Evolutionary conservation across 257 asterid genomes (phyloP), one percentile per base, ranked within the genome.

Genomic region (Eucommia ulmoides): DNA sequence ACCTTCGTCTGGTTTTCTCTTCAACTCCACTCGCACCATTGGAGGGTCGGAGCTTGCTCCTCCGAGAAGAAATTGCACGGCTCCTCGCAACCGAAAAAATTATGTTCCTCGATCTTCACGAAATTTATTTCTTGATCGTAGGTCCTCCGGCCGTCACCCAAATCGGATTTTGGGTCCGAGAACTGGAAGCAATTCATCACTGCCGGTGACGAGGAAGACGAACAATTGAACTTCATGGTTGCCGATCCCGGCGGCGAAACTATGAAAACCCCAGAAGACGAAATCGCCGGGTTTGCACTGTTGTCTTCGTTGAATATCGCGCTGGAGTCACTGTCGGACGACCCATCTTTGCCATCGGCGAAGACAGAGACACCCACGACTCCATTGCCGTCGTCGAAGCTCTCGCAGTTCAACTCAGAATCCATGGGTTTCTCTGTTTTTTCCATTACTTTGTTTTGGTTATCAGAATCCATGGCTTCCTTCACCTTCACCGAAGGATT

Each of bases 291-390:
- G n/a, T 60, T 63, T 7, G 80, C 78, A 48, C 80, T 71, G 35
- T 24, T 62, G 21, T 75, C 93, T 23, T 88, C 94, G 29, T 82
- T 82, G 55, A 84, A 66, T 46, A 88, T 82, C 1, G 94, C 89
- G 50, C 97, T 88, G 1, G 97, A 68, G 29, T 88, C 95, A 42
- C 83, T 88, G 3, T 74, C 79, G 8, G 95, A 83, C 2, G 82
- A 81, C 19, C 97, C 94, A 47, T 81, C 92, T 68, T 77, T 75
- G 17, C 73, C 53, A 55, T 79, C 93, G 4, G 58, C 24, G 18
- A 81, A 29, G 12, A 29, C 70, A 23, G 61, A 11, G 38, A 7
- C 38, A 29, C 38, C 38, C 38, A 29, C 38, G 8, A 29, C 7
- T 29, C 8, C 7, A 5, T 7, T 5, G 7, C 38, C 38, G 7